These are phyloP conservation scores for Populus trichocarpa DNA, from an alignment of 441 rosid species.

Conservation along the genomic window DNA sequence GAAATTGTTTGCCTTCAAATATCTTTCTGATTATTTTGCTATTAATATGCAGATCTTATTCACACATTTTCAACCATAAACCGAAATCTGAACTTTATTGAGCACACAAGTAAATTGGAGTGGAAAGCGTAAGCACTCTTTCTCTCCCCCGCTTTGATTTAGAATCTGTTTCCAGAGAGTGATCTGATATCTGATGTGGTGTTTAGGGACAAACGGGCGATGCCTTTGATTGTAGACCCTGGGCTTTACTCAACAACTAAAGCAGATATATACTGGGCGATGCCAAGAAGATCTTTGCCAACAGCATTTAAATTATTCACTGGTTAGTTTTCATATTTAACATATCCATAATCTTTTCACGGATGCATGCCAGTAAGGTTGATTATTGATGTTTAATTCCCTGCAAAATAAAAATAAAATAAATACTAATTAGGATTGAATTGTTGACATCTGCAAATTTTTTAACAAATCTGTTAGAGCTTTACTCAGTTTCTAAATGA, in stretches of 20 bases:
- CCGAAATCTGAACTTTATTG: constrained; percentile 80
- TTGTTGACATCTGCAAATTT: neutral
- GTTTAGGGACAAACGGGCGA: constrained; percentile 86
- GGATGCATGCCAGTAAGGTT: neutral
- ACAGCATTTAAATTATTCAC: constrained; percentile 85
- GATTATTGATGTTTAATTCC: neutral
- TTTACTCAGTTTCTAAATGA: neutral
- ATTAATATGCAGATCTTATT: constrained; percentile 69
- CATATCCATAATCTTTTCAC: neutral
- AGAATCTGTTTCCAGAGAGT: constrained; percentile 15
- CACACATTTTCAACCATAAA: constrained; percentile 59
- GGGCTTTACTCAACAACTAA: constrained; percentile 74
- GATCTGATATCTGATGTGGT: constrained; percentile 20
- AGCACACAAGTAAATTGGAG: constrained; percentile 79
- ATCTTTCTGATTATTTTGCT: constrained; percentile 11
- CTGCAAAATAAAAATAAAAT: neutral
- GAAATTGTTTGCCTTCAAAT: neutral
- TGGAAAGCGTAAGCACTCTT: constrained; percentile 80
- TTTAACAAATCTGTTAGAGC: neutral
- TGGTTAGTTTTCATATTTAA: constrained; percentile 46
- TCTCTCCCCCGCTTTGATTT: neutral
- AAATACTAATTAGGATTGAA: neutral
- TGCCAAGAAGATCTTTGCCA: constrained; percentile 78
- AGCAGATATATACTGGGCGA: constrained; percentile 69
- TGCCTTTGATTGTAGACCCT: constrained; percentile 94